Evolutionary conservation across 768 basidiomycete genomes (phyloP).

Genomic region (Calvatia gigantea): DNA sequence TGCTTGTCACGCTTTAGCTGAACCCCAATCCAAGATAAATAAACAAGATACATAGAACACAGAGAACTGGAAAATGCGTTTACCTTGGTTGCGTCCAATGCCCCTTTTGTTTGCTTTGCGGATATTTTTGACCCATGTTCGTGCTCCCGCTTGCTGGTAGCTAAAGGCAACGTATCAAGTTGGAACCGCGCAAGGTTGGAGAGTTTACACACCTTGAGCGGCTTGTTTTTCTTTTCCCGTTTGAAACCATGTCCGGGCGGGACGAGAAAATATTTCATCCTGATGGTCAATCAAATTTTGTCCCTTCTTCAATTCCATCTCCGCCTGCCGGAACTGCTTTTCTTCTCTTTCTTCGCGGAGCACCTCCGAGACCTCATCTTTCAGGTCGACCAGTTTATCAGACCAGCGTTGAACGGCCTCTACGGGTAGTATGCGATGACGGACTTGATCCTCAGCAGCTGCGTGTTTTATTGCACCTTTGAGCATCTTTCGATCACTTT

Average conservation of each 20-base stretch:
- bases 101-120: conserved; percentile 33
- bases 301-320: conserved; percentile 95
- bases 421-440: conserved; percentile 82
- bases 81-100: conserved; percentile 38
- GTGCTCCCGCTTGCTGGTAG: conserved; percentile 72
- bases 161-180: conserved; percentile 34
- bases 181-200: not conserved
- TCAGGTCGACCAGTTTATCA: conserved; percentile 64
- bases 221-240: conserved; percentile 75
- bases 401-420: conserved; percentile 73
- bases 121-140: conserved; percentile 37
- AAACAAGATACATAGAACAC: conserved; percentile 5
- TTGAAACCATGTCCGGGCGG: conserved; percentile 99
- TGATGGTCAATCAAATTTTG: conserved; percentile 94
- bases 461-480: conserved; percentile 94
- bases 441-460: conserved; percentile 70
- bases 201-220: conserved; percentile 57
- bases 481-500: conserved; percentile 93
- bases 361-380: conserved; percentile 74
- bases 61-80: conserved; percentile 13
- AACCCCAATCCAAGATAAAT: not conserved
- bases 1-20: conserved; percentile 77
- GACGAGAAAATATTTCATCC: conserved; percentile 88
- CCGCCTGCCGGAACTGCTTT: conserved; percentile 84
- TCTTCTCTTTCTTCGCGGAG: conserved; percentile 94